Conservation (phyloP, 306 rosid species). For the Dalbergia oliveri region DNA sequence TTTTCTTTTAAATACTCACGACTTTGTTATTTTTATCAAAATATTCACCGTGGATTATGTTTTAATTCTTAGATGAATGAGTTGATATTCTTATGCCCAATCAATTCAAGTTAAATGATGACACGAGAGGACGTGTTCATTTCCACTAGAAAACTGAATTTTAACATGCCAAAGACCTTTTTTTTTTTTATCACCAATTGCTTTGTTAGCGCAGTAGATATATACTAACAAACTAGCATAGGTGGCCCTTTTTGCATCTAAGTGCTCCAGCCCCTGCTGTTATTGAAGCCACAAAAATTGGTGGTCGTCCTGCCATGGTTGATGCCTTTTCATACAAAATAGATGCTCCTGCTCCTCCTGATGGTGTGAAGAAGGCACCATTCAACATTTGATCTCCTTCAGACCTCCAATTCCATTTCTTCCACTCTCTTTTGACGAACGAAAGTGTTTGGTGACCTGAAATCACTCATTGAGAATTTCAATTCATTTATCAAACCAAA, state of each 20-base stretch:
- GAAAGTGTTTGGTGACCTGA: constrained; percentile 70
- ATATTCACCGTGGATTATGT: too few species aligned
- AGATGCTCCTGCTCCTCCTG: constrained; percentile 65
- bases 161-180: background rate
- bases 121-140: too few species aligned
- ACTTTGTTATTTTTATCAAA: too few species aligned
- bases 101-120: too few species aligned
- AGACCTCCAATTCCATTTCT: constrained; percentile 89
- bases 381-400: constrained; percentile 76
- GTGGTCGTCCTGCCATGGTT: constrained; percentile 76
- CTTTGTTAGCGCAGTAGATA: background rate
- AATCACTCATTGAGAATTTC: background rate
- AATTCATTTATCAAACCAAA: background rate
- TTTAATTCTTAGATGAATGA: too few species aligned
- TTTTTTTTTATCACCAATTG: background rate
- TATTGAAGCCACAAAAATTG: constrained; percentile 64
- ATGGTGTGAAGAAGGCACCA: constrained; percentile 77
- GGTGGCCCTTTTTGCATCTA: constrained; percentile 61
- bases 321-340: constrained; percentile 72
- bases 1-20: too few species aligned
- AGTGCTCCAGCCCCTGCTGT: constrained; percentile 75
- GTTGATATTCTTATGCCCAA: too few species aligned
- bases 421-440: constrained; percentile 62
- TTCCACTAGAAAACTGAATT: constrained; percentile 2
- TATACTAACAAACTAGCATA: constrained; percentile 34